Evolutionary conservation across 345 rosid genomes (phyloP).

Genomic region (Camelina hispida): DNA sequence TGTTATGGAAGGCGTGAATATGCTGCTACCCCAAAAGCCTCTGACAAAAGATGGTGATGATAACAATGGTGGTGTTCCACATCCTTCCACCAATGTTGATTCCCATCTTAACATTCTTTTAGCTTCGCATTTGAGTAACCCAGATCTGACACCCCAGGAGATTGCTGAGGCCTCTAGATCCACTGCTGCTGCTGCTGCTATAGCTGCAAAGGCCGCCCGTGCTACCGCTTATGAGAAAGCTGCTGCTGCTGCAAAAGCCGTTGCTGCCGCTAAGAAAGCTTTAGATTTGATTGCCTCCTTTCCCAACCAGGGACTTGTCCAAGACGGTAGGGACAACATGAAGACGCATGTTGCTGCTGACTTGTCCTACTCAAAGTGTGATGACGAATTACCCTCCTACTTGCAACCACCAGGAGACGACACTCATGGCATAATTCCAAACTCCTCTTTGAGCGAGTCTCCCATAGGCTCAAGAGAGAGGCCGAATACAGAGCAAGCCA

Average conservation of each 20-base stretch:
- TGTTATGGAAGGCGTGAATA: conserved; percentile 30
- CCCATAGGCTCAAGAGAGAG: conserved; percentile 9
- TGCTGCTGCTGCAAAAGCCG: conserved; percentile 69
- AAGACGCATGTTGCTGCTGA: conserved; percentile 80
- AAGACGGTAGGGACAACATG: conserved; percentile 65
- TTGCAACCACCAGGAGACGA: conserved; percentile 64
- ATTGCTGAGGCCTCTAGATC: conserved; percentile 67
- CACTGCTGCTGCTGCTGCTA: conserved; percentile 60
- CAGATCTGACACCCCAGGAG: conserved; percentile 68
- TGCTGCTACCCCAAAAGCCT: conserved; percentile 24
- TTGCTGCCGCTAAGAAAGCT: conserved; percentile 74
- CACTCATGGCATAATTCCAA: conserved; percentile 72
- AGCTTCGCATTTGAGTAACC: conserved; percentile 49
- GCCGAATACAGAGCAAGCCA: conserved; percentile 12
- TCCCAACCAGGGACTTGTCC: conserved; percentile 50
- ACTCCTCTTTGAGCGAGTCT: conserved; percentile 46
- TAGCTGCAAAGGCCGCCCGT: conserved; percentile 76
- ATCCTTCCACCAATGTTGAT: conserved; percentile 50
- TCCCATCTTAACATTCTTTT: conserved; percentile 58
- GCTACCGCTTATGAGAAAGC: conserved; percentile 85
- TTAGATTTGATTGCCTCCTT: conserved; percentile 74
- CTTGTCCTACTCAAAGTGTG: conserved; percentile 70
- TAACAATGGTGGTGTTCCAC: not conserved
- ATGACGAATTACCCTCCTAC: conserved; percentile 64
- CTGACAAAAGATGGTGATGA: not conserved